Percentiles rank a stretch among this genome's conserved stretches.
Conservation (phyloP, 805 yeast species). For the Yarrowia sp. region DNA sequence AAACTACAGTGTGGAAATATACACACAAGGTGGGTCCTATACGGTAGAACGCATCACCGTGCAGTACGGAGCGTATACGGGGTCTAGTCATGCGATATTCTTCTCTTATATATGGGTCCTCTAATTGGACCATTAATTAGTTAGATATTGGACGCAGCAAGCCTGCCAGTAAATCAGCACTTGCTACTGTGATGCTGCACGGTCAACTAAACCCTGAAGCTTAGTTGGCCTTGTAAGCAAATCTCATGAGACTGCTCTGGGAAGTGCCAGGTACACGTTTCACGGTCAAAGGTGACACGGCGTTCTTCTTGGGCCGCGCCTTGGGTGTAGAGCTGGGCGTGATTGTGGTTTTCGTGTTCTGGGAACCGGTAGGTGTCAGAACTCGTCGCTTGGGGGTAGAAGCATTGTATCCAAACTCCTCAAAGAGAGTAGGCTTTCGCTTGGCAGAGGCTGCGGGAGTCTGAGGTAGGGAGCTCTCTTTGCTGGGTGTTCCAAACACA, state of each 20-base stretch:
- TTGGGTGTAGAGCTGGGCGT: constrained; percentile 14
- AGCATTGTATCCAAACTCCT: constrained; percentile 29
- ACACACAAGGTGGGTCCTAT: too few relatives aligned
- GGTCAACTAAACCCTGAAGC: neutral
- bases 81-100: too few relatives aligned
- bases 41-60: too few relatives aligned
- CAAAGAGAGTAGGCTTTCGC: constrained; percentile 10
- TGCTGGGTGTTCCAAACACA: constrained; percentile 15
- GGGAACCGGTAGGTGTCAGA: neutral
- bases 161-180: neutral
- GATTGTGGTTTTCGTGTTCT: neutral
- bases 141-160: constrained; percentile 1
- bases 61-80: too few relatives aligned
- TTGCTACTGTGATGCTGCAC: constrained; percentile 2
- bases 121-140: constrained; percentile 2
- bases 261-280: constrained; percentile 17
- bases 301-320: constrained; percentile 4
- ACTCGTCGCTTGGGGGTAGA: constrained; percentile 24
- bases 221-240: constrained; percentile 27
- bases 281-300: constrained; percentile 7
- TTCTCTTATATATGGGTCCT: neutral
- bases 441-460: neutral
- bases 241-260: constrained; percentile 23
- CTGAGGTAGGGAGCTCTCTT: neutral
- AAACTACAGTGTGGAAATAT: too few relatives aligned